Evolutionary conservation across 495 filamentous ascomycete species (phyloP), one percentile per base, ranked within the genome.

Genomic region (Parathielavia hyrcaniae): DNA sequence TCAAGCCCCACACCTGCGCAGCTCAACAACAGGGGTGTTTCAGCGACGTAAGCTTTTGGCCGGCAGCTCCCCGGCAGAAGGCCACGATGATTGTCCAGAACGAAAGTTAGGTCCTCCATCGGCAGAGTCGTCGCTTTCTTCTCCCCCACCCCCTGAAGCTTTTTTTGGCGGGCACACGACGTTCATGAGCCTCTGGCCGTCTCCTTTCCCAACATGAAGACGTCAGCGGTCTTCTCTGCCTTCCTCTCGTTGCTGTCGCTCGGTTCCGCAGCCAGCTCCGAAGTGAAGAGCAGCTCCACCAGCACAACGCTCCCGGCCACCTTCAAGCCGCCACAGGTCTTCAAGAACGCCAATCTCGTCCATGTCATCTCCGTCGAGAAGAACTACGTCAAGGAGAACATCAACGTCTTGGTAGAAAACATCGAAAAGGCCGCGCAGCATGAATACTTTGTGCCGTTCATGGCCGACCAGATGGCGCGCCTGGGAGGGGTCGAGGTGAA

Each of bases 381-480:
- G 75, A 85, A 83, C 58, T 97, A 92, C 66, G 83, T 83, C 20
- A 86, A 89, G 64, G 91, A 97, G 69, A 87, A 82, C 13, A 83
- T 96, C 79, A 97, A 97, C 75, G 88, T 96, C 10, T 79, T 95
- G 30, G 85, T 97, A 50, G 90, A 98, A 79, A 98, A 98, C 73
- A 75, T 86, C 62, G 83, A 80, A 39, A 72, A 71, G 23, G 73
- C 84, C 50, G 80, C 90, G 11, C 93, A 97, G 68, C 79, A 79
- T 73, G 86, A 91, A 70, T 97, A 97, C 80, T 96, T 85, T 71
- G 66, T 97, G 36, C 86, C 91, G 4, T 92, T 97, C 74, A 84
- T 85, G 48, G 78, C 80, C 47, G 82, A 86, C 49, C 79, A 88
- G 64, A 79, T 93, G 65, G 80, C 79, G 50, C 85, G 80, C 55